A percentile compares a stretch with the other conserved stretches of the same genome.
Conservation (phyloP, 2,329 filamentous ascomycete genomes). For the Chrysosporium keratinophilum region DNA sequence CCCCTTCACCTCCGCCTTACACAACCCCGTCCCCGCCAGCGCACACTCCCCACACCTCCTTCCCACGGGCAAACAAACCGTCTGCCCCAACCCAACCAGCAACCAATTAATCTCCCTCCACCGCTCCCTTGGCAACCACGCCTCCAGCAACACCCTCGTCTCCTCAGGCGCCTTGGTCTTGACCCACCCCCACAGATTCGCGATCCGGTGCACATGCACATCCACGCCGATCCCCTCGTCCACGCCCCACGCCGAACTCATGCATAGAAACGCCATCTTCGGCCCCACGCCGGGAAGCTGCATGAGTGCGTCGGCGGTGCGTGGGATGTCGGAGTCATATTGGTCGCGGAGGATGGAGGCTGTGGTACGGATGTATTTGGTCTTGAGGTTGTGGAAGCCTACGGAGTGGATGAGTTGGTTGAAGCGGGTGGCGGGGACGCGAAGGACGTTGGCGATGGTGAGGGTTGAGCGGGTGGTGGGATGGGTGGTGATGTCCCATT, state of each 20-base stretch:
- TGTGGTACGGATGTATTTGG: slow-evolving; percentile 65
- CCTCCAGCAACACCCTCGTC: slow-evolving; percentile 63
- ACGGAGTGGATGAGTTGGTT: slow-evolving; percentile 73
- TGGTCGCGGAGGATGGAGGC: slow-evolving; percentile 62
- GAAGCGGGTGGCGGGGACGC: slow-evolving; percentile 53
- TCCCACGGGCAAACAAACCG: slow-evolving; percentile 69
- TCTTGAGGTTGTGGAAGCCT: slow-evolving; percentile 93
- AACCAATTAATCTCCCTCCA: slow-evolving; percentile 92
- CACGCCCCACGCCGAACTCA: slow-evolving; percentile 63
- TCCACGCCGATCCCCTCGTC: slow-evolving; percentile 80
- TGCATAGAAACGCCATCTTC: slow-evolving; percentile 87
- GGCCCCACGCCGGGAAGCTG: slow-evolving; percentile 78
- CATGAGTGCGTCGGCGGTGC: slow-evolving; percentile 63
- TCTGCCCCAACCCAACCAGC: slow-evolving; percentile 80
- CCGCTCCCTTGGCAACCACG: slow-evolving; percentile 70
- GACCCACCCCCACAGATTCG: slow-evolving; percentile 89
- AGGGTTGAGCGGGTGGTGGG: slow-evolving; percentile 40
- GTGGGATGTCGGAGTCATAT: slow-evolving; percentile 66
- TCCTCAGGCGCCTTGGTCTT: slow-evolving; percentile 71
- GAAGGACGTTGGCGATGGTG: slow-evolving; percentile 66
- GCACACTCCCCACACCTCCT: slow-evolving; percentile 77
- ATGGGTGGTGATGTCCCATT: slow-evolving; percentile 17
- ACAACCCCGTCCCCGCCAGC: slow-evolving; percentile 64
- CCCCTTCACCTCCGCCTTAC: slow-evolving; percentile 57
- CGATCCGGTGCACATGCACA: slow-evolving; percentile 89